phyloP scores from a whole-genome alignment of 768 basidiomycete genomes.

The Termitomyces heimii region DNA sequence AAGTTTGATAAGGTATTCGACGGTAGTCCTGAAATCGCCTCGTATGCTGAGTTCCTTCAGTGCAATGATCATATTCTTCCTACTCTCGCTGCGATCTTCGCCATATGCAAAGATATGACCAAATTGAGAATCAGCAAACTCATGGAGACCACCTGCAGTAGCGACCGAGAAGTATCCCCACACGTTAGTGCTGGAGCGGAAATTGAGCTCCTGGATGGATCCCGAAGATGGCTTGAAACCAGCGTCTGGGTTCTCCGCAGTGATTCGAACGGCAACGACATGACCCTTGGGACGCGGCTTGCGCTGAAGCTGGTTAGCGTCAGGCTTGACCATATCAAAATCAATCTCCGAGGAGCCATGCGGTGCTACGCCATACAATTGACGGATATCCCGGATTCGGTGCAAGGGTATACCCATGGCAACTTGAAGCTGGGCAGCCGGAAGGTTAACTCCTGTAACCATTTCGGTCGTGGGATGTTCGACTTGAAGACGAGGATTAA shows the following conservation, averaged over 20 bases:
- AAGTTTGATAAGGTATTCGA: conserved; percentile 98
- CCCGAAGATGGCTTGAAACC: conserved; percentile 99
- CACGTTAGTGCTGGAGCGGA: conserved; percentile 98
- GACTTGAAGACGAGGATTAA: conserved; percentile 99
- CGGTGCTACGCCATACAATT: conserved; percentile 91
- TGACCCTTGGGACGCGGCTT: conserved; percentile 97
- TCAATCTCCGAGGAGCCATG: conserved; percentile 90
- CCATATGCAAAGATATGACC: conserved; percentile 99
- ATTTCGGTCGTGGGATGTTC: conserved; percentile 99
- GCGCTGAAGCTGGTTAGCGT: conserved; percentile 82
- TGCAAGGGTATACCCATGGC: conserved; percentile 98
- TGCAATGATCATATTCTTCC: conserved; percentile 99
- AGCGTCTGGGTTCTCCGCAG: conserved; percentile 98
- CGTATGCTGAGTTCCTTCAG: conserved; percentile 98
- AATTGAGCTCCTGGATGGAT: conserved; percentile 96
- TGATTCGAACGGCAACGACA: conserved; percentile 98
- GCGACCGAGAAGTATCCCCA: conserved; percentile 99
- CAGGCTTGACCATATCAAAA: conserved; percentile 91
- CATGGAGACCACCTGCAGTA: conserved; percentile 93
- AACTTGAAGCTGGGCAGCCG: conserved; percentile 93
- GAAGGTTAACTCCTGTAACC: conserved; percentile 98
- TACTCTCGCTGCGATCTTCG: conserved; percentile 87
- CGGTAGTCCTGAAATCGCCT: conserved; percentile 97
- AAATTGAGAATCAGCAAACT: conserved; percentile 98
- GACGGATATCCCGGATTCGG: conserved; percentile 92